Base-by-base conservation (phyloP, 2,329 filamentous ascomycete genomes). In the Aureobasidium sp. region DNA sequence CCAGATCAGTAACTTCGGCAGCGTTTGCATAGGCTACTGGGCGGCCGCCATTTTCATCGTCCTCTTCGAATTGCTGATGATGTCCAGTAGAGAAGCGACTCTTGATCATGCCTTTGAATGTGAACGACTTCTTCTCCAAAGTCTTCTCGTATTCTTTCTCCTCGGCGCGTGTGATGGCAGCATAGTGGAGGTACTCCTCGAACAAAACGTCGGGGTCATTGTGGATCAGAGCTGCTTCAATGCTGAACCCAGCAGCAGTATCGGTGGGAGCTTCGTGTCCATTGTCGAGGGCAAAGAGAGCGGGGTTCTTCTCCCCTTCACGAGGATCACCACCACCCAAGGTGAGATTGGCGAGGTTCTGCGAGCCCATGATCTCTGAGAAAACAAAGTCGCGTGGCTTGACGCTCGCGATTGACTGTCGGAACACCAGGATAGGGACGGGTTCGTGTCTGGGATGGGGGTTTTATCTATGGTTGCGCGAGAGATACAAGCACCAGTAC, bases 161-260 rank as follows among this genome's bases (percentile, higher is more conserved):
- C n/a, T 65, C 64, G 22, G 62, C 62, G 22, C 65, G 65, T 27
- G 62, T 61, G 22, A 61, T 49, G 40, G 64, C 59, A 14, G 66
- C 65, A 48, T 66, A 67, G 48, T 64, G 57, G 40, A 64, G 50
- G 53, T 68, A 71, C 49, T 70, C 69, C 52, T 71, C 69, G 49
- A 68, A 68, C 2, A 66, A 53, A 9, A 70, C 64, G 7, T 50
- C 62, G 1, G 65, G 60, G 48, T 70, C 68, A 22, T 71, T 60
- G 33, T 50, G 57, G 19, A 60, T 45, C 22, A 47, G 22, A 14
- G 44, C 44, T 24, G 57, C 57, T 11, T 60, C 57, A 4, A 60
- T 60, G 57, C 31, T 50, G 54, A 58, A 58, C 1, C 54, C 54
- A 14, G 19, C 40, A 12, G 27, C 40, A 24, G n/a, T 24, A 35